A percentile compares a stretch with the other conserved stretches of the same genome.
These are phyloP conservation scores for Dichotomocladium elegans DNA, from an alignment of 371 early-diverging fungal genomes.

Conservation along the genomic window DNA sequence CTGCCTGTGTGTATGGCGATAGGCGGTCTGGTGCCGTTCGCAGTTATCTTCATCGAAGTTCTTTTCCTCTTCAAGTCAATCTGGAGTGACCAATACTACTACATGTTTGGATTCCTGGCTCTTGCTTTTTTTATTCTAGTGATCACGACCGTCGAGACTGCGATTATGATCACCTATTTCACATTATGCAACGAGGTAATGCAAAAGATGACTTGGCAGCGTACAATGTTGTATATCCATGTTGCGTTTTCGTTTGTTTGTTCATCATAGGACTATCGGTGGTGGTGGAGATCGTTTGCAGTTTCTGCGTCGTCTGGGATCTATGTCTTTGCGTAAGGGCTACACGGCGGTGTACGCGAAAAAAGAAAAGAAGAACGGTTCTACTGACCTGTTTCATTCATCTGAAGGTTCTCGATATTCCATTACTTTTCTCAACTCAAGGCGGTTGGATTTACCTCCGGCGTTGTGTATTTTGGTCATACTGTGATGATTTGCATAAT, in stretches of 20 bases:
- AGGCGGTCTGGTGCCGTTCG: slow-evolving; percentile 88
- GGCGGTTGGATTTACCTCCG: slow-evolving; percentile 48
- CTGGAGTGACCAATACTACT: slow-evolving; percentile 54
- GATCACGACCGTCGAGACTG: slow-evolving; percentile 79
- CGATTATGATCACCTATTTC: slow-evolving; percentile 90
- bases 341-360: slow-evolving; percentile 27
- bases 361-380: not conserved
- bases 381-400: no score
- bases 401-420: slow-evolving; percentile 40
- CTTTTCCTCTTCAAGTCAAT: slow-evolving; percentile 29
- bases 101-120: slow-evolving; percentile 81
- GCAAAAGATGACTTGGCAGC: not conserved
- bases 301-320: slow-evolving; percentile 66
- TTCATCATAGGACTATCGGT: slow-evolving; percentile 56
- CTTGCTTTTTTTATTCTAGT: slow-evolving; percentile 63
- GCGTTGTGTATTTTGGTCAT: slow-evolving; percentile 51
- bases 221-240: no score
- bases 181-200: slow-evolving; percentile 77
- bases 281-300: slow-evolving; percentile 85
- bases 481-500: slow-evolving; percentile 48
- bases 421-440: slow-evolving; percentile 49
- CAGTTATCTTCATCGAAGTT: slow-evolving; percentile 81
- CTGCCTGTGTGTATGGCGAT: slow-evolving; percentile 54
- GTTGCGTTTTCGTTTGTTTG: not conserved
- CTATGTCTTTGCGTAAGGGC: slow-evolving; percentile 65